Percentiles rank a stretch among this genome's conserved stretches.
phyloP scores from a whole-genome alignment of 306 rosid species.

The Vigna radiata region DNA sequence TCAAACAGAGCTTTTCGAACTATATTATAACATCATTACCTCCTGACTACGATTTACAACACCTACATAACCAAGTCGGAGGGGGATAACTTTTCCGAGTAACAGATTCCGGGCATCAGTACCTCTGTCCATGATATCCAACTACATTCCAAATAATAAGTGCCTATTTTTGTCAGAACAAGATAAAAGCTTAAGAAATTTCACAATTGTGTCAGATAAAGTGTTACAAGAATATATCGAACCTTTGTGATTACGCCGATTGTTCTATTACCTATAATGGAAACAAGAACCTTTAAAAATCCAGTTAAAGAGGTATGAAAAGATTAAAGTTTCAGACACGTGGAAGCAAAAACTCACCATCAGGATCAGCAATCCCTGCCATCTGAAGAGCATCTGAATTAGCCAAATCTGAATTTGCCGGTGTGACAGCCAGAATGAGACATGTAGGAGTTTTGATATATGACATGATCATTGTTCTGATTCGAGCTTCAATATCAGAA shows the following conservation, averaged over 20 bases:
- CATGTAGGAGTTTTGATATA: slow-evolving; percentile 89
- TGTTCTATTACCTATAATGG: slow-evolving; percentile 84
- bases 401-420: slow-evolving; percentile 98
- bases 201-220: slow-evolving; percentile 10
- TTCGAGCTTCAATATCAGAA: slow-evolving; percentile 93
- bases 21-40: slow-evolving; percentile 57
- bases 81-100: slow-evolving; percentile 95
- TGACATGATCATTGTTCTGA: slow-evolving; percentile 97
- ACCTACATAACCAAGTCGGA: slow-evolving; percentile 95
- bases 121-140: slow-evolving; percentile 99
- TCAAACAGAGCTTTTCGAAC: slow-evolving; percentile 10
- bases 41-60: slow-evolving; percentile 99
- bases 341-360: slow-evolving; percentile 64
- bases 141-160: slow-evolving; percentile 51
- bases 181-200: slow-evolving; percentile 36
- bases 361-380: slow-evolving; percentile 99
- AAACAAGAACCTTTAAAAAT: slow-evolving; percentile 35
- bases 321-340: slow-evolving; percentile 25
- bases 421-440: slow-evolving; percentile 94
- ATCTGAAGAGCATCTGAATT: slow-evolving; percentile 99
- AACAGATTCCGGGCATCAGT: slow-evolving; percentile 97
- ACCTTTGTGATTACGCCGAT: slow-evolving; percentile 98
- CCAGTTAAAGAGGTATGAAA: slow-evolving; percentile 17
- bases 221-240: slow-evolving; percentile 29
- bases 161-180: slow-evolving; percentile 46